Base-by-base conservation (phyloP, 805 yeast species). In the Maudiozyma pseudohumilis region DNA sequence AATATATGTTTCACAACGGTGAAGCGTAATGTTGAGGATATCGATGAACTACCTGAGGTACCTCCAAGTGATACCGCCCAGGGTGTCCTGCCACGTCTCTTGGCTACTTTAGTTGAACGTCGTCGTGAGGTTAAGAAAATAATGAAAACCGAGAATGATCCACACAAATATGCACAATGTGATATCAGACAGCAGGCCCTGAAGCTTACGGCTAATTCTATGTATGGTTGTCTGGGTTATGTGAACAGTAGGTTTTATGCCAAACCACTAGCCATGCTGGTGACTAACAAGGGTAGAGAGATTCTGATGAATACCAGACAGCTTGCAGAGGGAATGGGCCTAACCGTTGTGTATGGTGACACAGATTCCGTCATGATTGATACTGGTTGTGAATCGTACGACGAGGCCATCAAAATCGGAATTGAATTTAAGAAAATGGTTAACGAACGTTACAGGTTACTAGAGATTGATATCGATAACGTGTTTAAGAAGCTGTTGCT, bases 311-410 rank as follows among this genome's bases (percentile, higher is more conserved):
- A 84, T 51, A 89, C 98, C 0, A 75, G 94, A 57, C 94, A 83
- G 52, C 67, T 92, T 43, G 98, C 97, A 0, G 97, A 89, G 58
- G 71, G 79, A 39, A 68, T 82, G 50, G 81, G 81, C 0, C 68
- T 92, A 41, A 68, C 85, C 39, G 97, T 94, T 34, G 85, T 92
- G 11, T 92, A 92, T 55, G 98, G 98, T 69, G 98, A 92, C 65
- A 92, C 98, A 0, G 98, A 92, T 67, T 92, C 98, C 25, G 96
- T 92, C 37, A 92, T 92, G 98, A 86, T 92, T 56, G 94, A 89
- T 59, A 86, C 97, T 3, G 87, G 87, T 21, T 77, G 76, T 32
- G 74, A 70, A 39, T 69, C 64, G 23, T 81, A 72, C 57, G 59
- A 63, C 19, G 95, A 84, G 32, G 95, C 97, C 0, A 59, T 84